phyloP scores from a whole-genome alignment of 352 stramenopile species.

The Phytophthora ramorum region DNA sequence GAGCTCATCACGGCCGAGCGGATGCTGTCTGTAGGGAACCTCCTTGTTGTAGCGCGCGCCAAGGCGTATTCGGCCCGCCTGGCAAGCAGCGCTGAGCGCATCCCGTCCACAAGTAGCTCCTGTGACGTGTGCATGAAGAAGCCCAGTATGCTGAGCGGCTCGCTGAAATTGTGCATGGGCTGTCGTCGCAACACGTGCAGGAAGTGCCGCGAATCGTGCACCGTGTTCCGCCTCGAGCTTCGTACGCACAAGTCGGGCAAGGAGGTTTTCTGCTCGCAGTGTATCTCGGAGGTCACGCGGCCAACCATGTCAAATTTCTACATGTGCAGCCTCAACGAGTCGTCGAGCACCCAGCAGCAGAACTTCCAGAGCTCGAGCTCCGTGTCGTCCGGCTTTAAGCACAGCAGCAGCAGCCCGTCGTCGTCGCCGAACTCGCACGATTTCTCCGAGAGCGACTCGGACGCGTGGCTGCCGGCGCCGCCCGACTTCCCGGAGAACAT shows the following conservation, averaged over 20 bases:
- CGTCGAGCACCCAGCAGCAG: slow-evolving; percentile 10
- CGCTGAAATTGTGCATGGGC: slow-evolving; percentile 57
- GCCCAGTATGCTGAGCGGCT: slow-evolving; percentile 39
- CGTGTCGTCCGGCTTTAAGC: slow-evolving; percentile 25
- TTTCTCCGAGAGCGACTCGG: slow-evolving; percentile 28
- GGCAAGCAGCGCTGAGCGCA: slow-evolving; percentile 38
- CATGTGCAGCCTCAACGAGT: slow-evolving; percentile 38
- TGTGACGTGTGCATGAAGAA: slow-evolving; percentile 67
- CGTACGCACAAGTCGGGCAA: slow-evolving; percentile 52
- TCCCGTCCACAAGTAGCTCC: slow-evolving; percentile 38
- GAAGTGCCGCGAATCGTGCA: slow-evolving; percentile 56
- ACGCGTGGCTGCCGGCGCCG: slow-evolving; percentile 24
- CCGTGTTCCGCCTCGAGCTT: slow-evolving; percentile 54
- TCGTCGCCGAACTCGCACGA: slow-evolving; percentile 30
- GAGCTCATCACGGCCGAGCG: slow-evolving; percentile 51
- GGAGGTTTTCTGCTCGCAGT: slow-evolving; percentile 64
- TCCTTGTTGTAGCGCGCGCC: slow-evolving; percentile 53
- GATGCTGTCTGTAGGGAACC: slow-evolving; percentile 51
- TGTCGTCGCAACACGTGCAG: slow-evolving; percentile 62
- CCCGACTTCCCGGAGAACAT: slow-evolving; percentile 34
- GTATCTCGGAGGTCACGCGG: slow-evolving; percentile 47
- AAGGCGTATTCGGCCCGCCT: slow-evolving; percentile 64
- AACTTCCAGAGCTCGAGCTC: slow-evolving; percentile 18
- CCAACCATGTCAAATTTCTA: slow-evolving; percentile 37
- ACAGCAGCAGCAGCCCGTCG: slow-evolving; percentile 27